Evolutionary conservation across 1,139 yeast species (phyloP), one percentile per base, ranked within the genome.

Genomic region (Nakaseomyces uthaithaninus): DNA sequence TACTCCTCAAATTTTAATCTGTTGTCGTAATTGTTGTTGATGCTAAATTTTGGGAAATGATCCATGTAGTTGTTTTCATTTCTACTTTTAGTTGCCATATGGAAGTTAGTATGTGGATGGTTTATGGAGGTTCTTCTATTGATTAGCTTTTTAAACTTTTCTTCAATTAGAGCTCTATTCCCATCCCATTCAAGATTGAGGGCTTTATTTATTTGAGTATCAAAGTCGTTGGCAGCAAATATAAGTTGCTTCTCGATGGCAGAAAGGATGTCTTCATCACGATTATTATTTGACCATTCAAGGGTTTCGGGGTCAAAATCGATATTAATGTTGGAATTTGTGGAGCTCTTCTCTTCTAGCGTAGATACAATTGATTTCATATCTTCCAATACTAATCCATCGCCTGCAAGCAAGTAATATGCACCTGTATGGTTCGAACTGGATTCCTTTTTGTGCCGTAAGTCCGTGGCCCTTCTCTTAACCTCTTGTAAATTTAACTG

Each of bases 331-430:
- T 44, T 43, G 33, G 41, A 52, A 33, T 47, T 52, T 34, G 41
- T 45, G 34, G 43, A 33, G 28, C 49, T 50, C 17, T 46, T 40
- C n/a, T 46, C 42, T 38, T 62, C 59, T 16, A 66, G 52, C 15
- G 50, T 54, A 26, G 71, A 72, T 48, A 80, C 66, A 41, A 84
- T 89, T 36, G 71, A 69, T 36, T 43, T 53, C 37, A 91, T 80
- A 43, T 86, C 94, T 53, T 86, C 95, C 34, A 94, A 84, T 43
- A 86, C 80, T 42, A 89, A 72, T 0, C 95, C 96, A 55, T 93
- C 82, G 0, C 93, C 84, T 2, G 96, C 95, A 41, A 91, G 69
- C 36, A 89, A 66, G 58, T 89, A 89, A 54, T 87, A 96, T 0
- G 96, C 97, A 52, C 82, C 84, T 2, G 95, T 85, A 56, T 74